Percentiles rank a stretch among this genome's conserved stretches.
Conservation (phyloP, 495 filamentous ascomycete genomes). For the Lindgomyces ingoldianus region DNA sequence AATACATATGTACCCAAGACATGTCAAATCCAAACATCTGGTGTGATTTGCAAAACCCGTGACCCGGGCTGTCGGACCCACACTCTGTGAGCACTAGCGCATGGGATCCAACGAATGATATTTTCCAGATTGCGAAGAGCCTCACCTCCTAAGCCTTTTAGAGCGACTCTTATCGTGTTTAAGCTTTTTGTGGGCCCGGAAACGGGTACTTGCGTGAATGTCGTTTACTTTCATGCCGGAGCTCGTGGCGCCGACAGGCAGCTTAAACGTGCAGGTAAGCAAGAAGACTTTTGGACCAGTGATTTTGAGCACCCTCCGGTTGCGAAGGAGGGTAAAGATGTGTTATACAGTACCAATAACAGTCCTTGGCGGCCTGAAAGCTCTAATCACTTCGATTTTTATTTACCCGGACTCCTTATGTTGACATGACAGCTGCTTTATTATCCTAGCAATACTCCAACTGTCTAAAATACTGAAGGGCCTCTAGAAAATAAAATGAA, state of each 20-base stretch:
- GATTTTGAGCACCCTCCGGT: not conserved
- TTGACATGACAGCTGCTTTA: too few relatives aligned
- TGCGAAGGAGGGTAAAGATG: not conserved
- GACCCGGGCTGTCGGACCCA: constrained; percentile 8
- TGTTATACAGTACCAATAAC: too few relatives aligned
- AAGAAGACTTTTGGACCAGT: not conserved
- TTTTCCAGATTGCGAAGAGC: not conserved
- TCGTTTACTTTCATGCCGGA: not conserved
- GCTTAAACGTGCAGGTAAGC: not conserved
- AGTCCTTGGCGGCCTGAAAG: too few relatives aligned
- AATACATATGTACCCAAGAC: not conserved
- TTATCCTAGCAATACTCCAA: too few relatives aligned
- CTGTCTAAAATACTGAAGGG: too few relatives aligned
- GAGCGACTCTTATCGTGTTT: not conserved
- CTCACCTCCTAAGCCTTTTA: not conserved
- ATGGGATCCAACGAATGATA: too few relatives aligned
- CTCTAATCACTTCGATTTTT: too few relatives aligned
- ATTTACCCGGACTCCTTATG: too few relatives aligned
- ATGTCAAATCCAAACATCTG: not conserved
- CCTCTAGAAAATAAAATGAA: too few relatives aligned
- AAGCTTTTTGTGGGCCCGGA: not conserved
- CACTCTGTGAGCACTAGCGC: not conserved
- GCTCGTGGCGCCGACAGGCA: not conserved
- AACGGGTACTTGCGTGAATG: not conserved
- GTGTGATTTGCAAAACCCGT: constrained; percentile 13